phyloP scores from a whole-genome alignment of 1,139 yeast genomes.

The Candida tropicalis region DNA sequence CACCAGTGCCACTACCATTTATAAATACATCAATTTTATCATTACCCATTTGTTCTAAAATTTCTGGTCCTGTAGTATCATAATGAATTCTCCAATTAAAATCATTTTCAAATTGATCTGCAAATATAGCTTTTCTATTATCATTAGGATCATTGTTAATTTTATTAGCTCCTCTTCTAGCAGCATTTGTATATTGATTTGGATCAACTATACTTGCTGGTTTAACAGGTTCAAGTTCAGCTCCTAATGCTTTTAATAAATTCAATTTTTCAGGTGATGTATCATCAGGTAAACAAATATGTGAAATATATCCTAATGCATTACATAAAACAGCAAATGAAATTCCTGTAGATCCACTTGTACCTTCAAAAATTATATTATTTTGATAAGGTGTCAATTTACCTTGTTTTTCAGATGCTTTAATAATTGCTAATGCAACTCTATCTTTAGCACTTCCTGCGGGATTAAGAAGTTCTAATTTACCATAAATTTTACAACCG shows the following conservation, averaged over 20 bases:
- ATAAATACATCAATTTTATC: slow-evolving; percentile 71
- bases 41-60: slow-evolving; percentile 62
- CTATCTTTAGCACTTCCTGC: slow-evolving; percentile 97
- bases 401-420: slow-evolving; percentile 65
- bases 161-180: slow-evolving; percentile 63
- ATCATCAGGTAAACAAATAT: slow-evolving; percentile 94
- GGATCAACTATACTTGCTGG: slow-evolving; percentile 97
- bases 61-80: slow-evolving; percentile 87
- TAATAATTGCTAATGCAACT: slow-evolving; percentile 83
- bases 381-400: slow-evolving; percentile 54
- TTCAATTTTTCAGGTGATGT: slow-evolving; percentile 83
- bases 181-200: slow-evolving; percentile 88
- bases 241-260: slow-evolving; percentile 74
- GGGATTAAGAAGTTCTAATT: slow-evolving; percentile 83
- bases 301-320: slow-evolving; percentile 86
- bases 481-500: slow-evolving; percentile 84
- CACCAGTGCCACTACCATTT: slow-evolving; percentile 75
- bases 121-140: slow-evolving; percentile 67
- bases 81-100: slow-evolving; percentile 88
- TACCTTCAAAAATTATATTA: slow-evolving; percentile 86
- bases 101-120: slow-evolving; percentile 94
- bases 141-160: slow-evolving; percentile 47
- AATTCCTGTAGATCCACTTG: slow-evolving; percentile 95
- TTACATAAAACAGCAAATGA: slow-evolving; percentile 87
- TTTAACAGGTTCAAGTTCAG: slow-evolving; percentile 81